These are phyloP conservation scores for Hyphopichia pseudoburtonii DNA, from an alignment of 1,139 yeast species.

Conservation along the genomic window DNA sequence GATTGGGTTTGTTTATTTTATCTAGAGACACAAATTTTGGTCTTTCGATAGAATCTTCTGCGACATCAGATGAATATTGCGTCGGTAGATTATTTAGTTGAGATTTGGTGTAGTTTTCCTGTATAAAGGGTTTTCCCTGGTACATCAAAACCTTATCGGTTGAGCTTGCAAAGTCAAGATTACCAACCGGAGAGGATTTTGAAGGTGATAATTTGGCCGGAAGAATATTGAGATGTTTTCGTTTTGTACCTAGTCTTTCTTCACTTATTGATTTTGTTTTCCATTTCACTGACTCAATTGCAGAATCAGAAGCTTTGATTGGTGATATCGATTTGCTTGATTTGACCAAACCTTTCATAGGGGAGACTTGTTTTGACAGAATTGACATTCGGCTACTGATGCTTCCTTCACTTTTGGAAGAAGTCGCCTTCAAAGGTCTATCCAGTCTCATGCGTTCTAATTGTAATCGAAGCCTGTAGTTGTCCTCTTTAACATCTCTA, in stretches of 20 bases:
- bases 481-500: conserved; percentile 1
- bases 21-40: conserved; percentile 3
- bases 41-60: conserved; percentile 1
- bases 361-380: too few species aligned
- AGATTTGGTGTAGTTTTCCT: conserved; percentile 1
- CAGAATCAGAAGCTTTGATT: background rate
- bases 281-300: too few species aligned
- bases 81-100: conserved; percentile 8
- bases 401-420: background rate
- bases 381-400: background rate
- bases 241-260: background rate
- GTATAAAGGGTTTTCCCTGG: conserved; percentile 4
- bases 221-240: background rate
- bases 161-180: background rate
- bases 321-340: too few species aligned
- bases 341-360: too few species aligned
- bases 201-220: background rate
- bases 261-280: too few species aligned
- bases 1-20: background rate
- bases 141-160: background rate
- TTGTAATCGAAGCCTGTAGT: background rate
- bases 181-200: background rate
- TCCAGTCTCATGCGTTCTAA: background rate
- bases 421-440: background rate
- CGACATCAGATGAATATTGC: conserved; percentile 9